Percentiles rank a stretch among this genome's conserved stretches.
Conservation (phyloP, 495 filamentous ascomycete species). For the Podospora conica region DNA sequence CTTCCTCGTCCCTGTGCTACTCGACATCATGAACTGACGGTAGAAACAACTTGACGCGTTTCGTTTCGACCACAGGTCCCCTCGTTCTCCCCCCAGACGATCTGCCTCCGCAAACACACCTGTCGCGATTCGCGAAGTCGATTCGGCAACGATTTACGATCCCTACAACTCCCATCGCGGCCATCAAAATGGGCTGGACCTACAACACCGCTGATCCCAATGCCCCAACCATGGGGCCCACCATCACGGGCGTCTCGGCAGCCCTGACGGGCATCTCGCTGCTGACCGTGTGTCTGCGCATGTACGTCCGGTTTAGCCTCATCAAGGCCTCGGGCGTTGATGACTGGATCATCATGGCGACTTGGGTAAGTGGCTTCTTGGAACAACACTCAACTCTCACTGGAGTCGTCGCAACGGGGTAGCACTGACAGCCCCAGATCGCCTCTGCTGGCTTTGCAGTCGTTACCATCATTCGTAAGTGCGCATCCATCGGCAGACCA, state of each 20-base stretch:
- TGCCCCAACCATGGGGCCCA: slow-evolving; percentile 31
- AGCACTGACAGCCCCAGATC: slow-evolving; percentile 11
- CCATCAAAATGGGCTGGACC: slow-evolving; percentile 35
- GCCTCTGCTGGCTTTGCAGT: slow-evolving; percentile 24
- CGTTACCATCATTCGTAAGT: slow-evolving; percentile 27
- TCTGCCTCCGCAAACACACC: background rate
- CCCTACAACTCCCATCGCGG: background rate
- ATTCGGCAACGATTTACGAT: background rate
- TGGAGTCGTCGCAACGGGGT: too few relatives aligned
- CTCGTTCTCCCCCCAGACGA: background rate
- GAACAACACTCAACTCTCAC: background rate
- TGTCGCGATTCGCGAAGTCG: background rate
- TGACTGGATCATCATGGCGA: slow-evolving; percentile 34
- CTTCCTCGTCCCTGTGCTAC: background rate
- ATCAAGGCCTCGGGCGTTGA: slow-evolving; percentile 33
- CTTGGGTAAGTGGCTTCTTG: slow-evolving; percentile 27
- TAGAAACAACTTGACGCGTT: background rate
- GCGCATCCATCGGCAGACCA: background rate
- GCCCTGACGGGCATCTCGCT: slow-evolving; percentile 31
- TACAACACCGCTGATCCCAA: slow-evolving; percentile 32
- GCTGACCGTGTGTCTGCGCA: slow-evolving; percentile 28
- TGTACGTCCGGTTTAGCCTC: slow-evolving; percentile 31
- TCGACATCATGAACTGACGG: background rate
- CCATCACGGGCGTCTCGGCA: slow-evolving; percentile 29
- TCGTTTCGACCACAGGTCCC: background rate